Percentiles rank a stretch among this genome's conserved stretches.
Evolutionary conservation across 2,329 filamentous ascomycete species (phyloP).

Genomic region (Purpureocillium takamizusanense): DNA sequence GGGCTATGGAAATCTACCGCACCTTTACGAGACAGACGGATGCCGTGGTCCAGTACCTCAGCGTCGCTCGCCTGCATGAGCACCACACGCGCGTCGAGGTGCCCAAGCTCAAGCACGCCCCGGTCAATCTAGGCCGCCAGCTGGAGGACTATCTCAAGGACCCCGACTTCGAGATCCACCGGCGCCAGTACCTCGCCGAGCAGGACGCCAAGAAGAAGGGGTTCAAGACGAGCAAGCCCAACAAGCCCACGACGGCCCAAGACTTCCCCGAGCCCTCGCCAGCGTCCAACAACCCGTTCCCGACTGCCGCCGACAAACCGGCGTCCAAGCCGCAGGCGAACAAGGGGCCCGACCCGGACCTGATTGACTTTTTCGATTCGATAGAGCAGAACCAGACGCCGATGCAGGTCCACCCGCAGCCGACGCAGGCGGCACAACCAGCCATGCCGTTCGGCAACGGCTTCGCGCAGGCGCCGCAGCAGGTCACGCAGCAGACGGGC

Average conservation of each 20-base stretch:
- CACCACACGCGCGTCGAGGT: constrained; percentile 89
- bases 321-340: constrained; percentile 33
- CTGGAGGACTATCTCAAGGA: constrained; percentile 93
- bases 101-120: constrained; percentile 93
- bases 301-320: constrained; percentile 23
- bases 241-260: constrained; percentile 11
- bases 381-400: constrained; percentile 83
- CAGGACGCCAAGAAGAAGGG: constrained; percentile 61
- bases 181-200: constrained; percentile 84
- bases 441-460: constrained; percentile 20
- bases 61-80: constrained; percentile 80
- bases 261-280: constrained; percentile 27
- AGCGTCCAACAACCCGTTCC: constrained; percentile 33
- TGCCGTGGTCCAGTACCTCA: constrained; percentile 81
- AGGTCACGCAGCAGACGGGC: constrained; percentile 8
- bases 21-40: constrained; percentile 89
- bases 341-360: constrained; percentile 63
- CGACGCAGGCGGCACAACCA: constrained; percentile 27
- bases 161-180: constrained; percentile 87
- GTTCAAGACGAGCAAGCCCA: constrained; percentile 23
- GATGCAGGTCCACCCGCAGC: constrained; percentile 40
- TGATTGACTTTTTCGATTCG: constrained; percentile 92
- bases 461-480: constrained; percentile 12
- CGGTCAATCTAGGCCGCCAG: constrained; percentile 79
- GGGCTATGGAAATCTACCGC: constrained; percentile 86